Evolutionary conservation across 495 filamentous ascomycete genomes (phyloP), one percentile per base, ranked within the genome.

Genomic region (Jackrogersella minutella): DNA sequence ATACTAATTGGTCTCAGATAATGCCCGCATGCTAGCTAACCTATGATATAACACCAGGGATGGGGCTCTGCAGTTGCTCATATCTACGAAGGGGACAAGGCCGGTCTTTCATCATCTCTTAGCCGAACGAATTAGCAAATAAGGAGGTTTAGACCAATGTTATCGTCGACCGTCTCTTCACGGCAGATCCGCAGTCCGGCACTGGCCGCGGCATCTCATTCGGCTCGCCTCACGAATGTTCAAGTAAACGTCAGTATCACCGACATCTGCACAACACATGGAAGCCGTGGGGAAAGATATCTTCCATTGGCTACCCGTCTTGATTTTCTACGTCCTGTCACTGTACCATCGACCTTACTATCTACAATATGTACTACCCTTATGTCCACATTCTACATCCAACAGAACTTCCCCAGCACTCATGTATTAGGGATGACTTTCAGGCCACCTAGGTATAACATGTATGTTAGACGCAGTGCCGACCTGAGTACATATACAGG

Each of bases 1-100:
- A 55, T 46, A 64, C 56, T 50, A 70, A 70, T 70, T 70, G 62
- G 67, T 51, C 46, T 66, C 44, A 66, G 67, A 70, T 70, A 70
- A 65, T 37, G n/a, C 51, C 51, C 46, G 44, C 56, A 66, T 58
- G 8, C 2, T 11, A 62, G 59, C n/a, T 19, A 55, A 62, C 65
- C 65, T 68, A 68, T 68, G 50, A 58, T 30, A 55, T 21, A 31
- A 52, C 33, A 17, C 22, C 49, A n/a, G 31, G 7, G 36, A 59
- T 22, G 54, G 59, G 40, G 36, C 49, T 55, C 54, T 52, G 26
- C 54, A 56, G 22, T 46, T n/a, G 37, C 9, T 50, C 13, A 36
- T 58, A 37, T 44, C 60, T 41, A 53, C 22, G 24, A 57, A 39
- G 41, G 26, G 34, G 28, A 11, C 44, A 58, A 19, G 58, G 31